Evolutionary conservation across 768 basidiomycete species (phyloP), one percentile per base, ranked within the genome.

Genomic region (Trametes villosa): DNA sequence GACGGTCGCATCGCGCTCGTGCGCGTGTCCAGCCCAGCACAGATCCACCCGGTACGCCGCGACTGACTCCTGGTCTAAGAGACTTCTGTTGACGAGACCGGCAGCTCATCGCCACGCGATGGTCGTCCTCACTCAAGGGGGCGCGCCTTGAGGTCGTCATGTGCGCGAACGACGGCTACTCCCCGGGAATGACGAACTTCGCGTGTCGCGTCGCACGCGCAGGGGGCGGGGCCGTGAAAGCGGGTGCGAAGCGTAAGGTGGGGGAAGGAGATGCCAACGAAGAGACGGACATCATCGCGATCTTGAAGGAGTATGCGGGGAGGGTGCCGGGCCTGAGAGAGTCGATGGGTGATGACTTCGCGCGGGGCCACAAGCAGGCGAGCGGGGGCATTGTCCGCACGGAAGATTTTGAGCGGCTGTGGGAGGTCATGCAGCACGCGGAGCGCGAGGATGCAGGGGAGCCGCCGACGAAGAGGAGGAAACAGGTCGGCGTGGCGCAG

Each of bases 21-120:
- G 9, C 68, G 75, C 3, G 74, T 82, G 4, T 67, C 73, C 11
- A 75, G 76, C n/a, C 76, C 70, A 2, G 80, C 75, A 38, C 81
- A 82, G 72, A 75, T 82, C 26, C 70, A 71, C 29, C 70, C 70
- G 18, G 68, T 71, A 36, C 44, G 62, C 49, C 31, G 56, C n/a
- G n/a, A n/a, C n/a, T n/a, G 13, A 22, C 29, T 3, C 4, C 24
- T 26, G 27, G 38, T 5, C 2, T 38, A 12, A n/a, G n/a, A n/a
- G n/a, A n/a, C n/a, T n/a, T n/a, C 13, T 34, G 12, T n/a, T n/a
- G n/a, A n/a, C 17, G 17, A 26, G n/a, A n/a, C 30, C 9, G 75
- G 41, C 75, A 80, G 42, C 76, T 82, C 6, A 77, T 82, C 26
- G 80, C 79, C 6, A 82, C 79, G 0, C 69, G 79, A 33, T 82